Percentiles rank a stretch among this genome's conserved stretches.
These are phyloP conservation scores for Ophiostoma sp. DNA, from an alignment of 2,329 filamentous ascomycete species.

Conservation along the genomic window DNA sequence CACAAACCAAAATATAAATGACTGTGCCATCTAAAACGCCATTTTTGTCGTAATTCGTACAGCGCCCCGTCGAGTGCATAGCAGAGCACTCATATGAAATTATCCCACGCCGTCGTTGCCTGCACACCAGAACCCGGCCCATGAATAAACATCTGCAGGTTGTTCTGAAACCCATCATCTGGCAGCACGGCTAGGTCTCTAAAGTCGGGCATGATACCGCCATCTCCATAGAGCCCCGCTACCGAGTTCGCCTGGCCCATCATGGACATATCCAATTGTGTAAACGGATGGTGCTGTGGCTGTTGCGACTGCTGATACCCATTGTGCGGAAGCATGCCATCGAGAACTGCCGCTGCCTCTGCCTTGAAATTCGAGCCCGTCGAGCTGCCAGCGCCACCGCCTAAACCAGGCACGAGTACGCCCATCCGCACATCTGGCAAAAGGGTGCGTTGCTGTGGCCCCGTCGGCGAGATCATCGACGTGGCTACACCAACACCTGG, in stretches of 20 bases:
- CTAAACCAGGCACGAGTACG: constrained; percentile 5
- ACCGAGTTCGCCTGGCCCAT: constrained; percentile 10
- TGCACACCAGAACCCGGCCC: constrained; percentile 35
- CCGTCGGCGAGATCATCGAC: neutral
- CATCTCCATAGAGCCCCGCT: constrained; percentile 15
- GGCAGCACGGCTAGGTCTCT: constrained; percentile 3
- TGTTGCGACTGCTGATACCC: constrained; percentile 9
- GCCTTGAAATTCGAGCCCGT: neutral
- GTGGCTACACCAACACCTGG: neutral
- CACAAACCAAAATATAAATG: neutral
- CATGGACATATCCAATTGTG: neutral
- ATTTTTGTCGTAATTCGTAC: neutral
- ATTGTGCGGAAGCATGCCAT: constrained; percentile 16
- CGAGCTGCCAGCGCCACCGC: neutral
- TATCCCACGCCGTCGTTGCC: constrained; percentile 28
- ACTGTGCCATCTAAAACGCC: neutral
- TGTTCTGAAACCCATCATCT: constrained; percentile 44
- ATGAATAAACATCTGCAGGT: constrained; percentile 43
- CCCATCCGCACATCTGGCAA: constrained; percentile 13
- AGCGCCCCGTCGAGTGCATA: neutral
- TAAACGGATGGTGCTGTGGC: neutral
- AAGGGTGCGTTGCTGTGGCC: constrained; percentile 4
- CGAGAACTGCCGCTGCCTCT: constrained; percentile 10
- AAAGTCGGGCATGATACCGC: constrained; percentile 12
- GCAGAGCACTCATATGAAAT: constrained; percentile 27